phyloP scores from a whole-genome alignment of 1,139 yeast genomes.

The Geotrichum aggregatum region DNA sequence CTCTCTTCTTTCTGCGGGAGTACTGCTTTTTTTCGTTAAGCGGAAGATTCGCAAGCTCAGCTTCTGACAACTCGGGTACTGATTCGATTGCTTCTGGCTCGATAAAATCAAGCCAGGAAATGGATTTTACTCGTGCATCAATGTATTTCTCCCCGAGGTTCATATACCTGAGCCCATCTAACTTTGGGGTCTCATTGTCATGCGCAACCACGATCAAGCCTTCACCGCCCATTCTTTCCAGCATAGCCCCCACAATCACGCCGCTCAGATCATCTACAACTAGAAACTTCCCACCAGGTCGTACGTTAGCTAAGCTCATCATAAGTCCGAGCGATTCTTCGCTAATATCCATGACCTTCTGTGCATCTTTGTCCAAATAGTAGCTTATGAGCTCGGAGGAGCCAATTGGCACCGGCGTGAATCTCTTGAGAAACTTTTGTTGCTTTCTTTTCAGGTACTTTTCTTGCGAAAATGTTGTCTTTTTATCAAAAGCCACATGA shows the following conservation, averaged over 20 bases:
- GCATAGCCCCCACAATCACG: conserved; percentile 68
- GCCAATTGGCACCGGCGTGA: conserved; percentile 77
- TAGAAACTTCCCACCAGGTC: conserved; percentile 84
- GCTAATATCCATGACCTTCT: conserved; percentile 71
- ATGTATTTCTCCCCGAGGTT: conserved; percentile 51
- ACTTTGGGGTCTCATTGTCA: conserved; percentile 89
- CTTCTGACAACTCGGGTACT: conserved; percentile 42
- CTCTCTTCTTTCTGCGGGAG: conserved; percentile 58
- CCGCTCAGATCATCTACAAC: conserved; percentile 93
- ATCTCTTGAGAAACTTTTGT: conserved; percentile 80
- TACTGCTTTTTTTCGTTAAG: conserved; percentile 64
- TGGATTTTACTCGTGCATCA: conserved; percentile 56
- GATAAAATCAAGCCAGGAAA: conserved; percentile 74
- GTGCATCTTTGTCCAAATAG: conserved; percentile 65
- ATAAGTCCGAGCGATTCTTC: conserved; percentile 76
- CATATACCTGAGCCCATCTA: conserved; percentile 64
- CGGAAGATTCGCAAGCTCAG: conserved; percentile 53
- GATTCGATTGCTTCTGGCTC: conserved; percentile 67
- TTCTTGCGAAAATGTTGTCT: conserved; percentile 85
- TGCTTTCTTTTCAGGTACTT: conserved; percentile 88
- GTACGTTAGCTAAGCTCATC: conserved; percentile 71
- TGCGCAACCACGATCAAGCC: conserved; percentile 77
- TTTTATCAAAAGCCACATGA: conserved; percentile 82
- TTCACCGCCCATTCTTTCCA: conserved; percentile 83
- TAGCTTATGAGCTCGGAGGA: conserved; percentile 70